phyloP scores from a whole-genome alignment of 306 rosid species.

The Sindora glabra region DNA sequence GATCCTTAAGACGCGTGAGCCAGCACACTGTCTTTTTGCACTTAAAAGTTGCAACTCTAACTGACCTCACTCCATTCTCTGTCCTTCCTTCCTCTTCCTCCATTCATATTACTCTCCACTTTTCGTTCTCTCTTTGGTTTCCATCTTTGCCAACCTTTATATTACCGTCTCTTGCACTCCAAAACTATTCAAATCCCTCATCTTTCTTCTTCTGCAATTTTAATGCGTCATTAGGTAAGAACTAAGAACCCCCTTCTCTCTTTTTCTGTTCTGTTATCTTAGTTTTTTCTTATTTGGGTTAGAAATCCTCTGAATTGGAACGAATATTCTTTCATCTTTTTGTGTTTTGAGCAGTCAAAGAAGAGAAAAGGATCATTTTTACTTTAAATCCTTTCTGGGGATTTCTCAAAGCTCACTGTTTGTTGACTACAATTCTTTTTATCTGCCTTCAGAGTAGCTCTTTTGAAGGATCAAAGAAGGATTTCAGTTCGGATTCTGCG shows the following conservation, averaged over 20 bases:
- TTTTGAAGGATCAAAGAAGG: not conserved
- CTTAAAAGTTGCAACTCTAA: constrained; percentile 14
- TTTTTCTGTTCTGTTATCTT: not conserved
- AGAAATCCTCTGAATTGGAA: not conserved
- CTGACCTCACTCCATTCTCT: not conserved
- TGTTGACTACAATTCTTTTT: not conserved
- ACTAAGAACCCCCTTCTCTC: not conserved
- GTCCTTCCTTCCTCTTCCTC: too few relatives aligned
- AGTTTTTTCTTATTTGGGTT: not conserved
- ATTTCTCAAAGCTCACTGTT: not conserved
- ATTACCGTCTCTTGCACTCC: too few relatives aligned
- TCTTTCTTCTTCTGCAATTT: not conserved
- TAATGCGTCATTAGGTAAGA: not conserved
- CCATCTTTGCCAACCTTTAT: too few relatives aligned
- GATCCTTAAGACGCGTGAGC: constrained; percentile 28
- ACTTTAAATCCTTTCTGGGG: constrained; percentile 1
- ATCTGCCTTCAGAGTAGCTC: not conserved
- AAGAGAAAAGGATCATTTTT: not conserved
- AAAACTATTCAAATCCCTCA: not conserved
- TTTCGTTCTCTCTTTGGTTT: too few relatives aligned
- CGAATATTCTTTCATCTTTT: not conserved
- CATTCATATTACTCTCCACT: not conserved
- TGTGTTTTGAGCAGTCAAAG: not conserved
- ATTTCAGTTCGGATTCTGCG: not conserved
- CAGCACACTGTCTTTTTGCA: constrained; percentile 5